These are phyloP conservation scores for Fusarium dlaminii DNA, from an alignment of 2,329 filamentous ascomycete genomes.

Conservation along the genomic window DNA sequence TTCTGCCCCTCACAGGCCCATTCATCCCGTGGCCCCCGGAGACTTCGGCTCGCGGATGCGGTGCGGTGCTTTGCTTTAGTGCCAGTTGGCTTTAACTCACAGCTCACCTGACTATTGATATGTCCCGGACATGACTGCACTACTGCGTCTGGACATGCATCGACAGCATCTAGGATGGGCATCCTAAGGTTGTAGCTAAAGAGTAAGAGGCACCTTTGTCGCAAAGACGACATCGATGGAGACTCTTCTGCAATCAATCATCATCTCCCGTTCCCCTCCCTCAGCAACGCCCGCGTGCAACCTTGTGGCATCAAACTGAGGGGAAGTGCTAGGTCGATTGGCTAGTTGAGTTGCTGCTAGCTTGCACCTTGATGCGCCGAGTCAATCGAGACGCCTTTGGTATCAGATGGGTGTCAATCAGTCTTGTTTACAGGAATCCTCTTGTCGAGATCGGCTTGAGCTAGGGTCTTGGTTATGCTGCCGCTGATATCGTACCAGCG, in stretches of 20 bases:
- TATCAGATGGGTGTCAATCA: constrained; percentile 32
- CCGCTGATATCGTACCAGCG: constrained; percentile 39
- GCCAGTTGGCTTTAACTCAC: constrained; percentile 22
- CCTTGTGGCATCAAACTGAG: constrained; percentile 41
- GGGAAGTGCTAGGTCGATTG: constrained; percentile 35
- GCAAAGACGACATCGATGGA: constrained; percentile 1
- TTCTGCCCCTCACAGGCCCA: constrained; percentile 17
- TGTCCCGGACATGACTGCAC: constrained; percentile 3
- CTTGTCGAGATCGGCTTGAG: neutral
- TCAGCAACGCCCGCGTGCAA: constrained; percentile 34
- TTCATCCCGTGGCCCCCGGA: constrained; percentile 30
- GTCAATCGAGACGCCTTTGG: constrained; percentile 27
- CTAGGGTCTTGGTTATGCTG: constrained; percentile 4
- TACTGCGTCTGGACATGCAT: neutral
- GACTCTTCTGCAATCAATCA: constrained; percentile 12
- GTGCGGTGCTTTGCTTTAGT: constrained; percentile 36
- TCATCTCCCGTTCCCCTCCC: constrained; percentile 2
- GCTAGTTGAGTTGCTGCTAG: constrained; percentile 8
- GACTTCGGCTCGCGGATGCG: constrained; percentile 39
- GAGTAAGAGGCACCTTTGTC: constrained; percentile 1
- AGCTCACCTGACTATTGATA: constrained; percentile 40
- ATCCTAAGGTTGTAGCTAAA: neutral
- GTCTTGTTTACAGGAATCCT: constrained; percentile 7
- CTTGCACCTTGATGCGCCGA: constrained; percentile 7
- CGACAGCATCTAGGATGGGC: neutral